These are phyloP conservation scores for Pseudomassariella vexata DNA, from an alignment of 2,329 filamentous ascomycete species.

Conservation along the genomic window DNA sequence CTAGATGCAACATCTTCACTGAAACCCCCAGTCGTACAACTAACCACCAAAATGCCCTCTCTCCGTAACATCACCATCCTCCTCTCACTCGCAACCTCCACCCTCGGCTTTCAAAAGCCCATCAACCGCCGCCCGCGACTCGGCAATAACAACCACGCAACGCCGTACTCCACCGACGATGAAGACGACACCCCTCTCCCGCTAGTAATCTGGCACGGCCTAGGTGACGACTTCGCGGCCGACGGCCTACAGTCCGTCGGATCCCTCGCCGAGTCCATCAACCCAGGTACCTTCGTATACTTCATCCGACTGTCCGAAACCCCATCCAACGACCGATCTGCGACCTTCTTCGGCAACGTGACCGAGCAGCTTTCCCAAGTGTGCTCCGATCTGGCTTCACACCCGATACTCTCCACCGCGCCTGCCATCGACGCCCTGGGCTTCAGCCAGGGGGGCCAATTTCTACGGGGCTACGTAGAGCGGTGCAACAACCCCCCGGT, in stretches of 20 bases:
- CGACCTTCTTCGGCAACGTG: slow-evolving; percentile 88
- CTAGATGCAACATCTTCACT: too few species aligned
- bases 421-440: slow-evolving; percentile 85
- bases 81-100: slow-evolving; percentile 11
- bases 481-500: slow-evolving; percentile 75
- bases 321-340: slow-evolving; percentile 64
- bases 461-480: slow-evolving; percentile 87
- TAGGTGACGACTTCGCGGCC: slow-evolving; percentile 68
- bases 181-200: slow-evolving; percentile 67
- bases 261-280: slow-evolving; percentile 61
- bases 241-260: slow-evolving; percentile 70
- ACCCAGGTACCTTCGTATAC: slow-evolving; percentile 83
- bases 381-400: slow-evolving; percentile 67
- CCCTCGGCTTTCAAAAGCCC: slow-evolving; percentile 15
- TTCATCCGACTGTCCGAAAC: slow-evolving; percentile 66
- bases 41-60: too few species aligned
- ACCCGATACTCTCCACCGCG: slow-evolving; percentile 76
- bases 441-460: slow-evolving; percentile 94
- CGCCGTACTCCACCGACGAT: slow-evolving; percentile 24
- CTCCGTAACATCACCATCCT: slow-evolving; percentile 9
- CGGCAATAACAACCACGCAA: too few species aligned
- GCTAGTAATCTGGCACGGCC: slow-evolving; percentile 89
- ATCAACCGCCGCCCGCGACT: slow-evolving; percentile 7
- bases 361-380: slow-evolving; percentile 71
- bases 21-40: too few species aligned